Evolutionary conservation across 257 asterid species (phyloP).

Genomic region (Gentiana macrophylla): DNA sequence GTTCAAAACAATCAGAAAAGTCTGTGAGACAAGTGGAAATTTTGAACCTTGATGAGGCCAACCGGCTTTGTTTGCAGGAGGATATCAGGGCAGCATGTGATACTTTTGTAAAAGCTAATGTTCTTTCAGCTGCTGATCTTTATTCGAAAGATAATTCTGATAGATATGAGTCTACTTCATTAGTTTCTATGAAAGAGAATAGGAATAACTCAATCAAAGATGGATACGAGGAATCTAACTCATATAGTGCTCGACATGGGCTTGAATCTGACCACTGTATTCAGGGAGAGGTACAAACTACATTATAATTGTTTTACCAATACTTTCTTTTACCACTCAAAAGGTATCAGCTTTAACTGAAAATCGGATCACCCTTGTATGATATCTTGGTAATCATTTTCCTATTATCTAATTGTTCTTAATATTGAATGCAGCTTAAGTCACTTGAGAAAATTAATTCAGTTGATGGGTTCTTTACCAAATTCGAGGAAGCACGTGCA

Average conservation of each 20-base stretch:
- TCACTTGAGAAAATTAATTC: conserved; percentile 18
- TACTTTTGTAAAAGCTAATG: conserved; percentile 25
- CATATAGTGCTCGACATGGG: too few relatives aligned
- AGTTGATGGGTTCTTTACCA: conserved; percentile 34
- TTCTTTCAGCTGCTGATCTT: conserved; percentile 22
- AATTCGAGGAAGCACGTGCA: conserved; percentile 45
- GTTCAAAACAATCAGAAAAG: conserved; percentile 5
- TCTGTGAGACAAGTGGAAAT: conserved; percentile 4
- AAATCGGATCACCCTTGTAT: too few relatives aligned
- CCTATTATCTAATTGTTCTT: not conserved
- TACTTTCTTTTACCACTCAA: too few relatives aligned
- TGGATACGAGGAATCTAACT: conserved; percentile 9
- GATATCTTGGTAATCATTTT: not conserved
- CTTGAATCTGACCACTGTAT: conserved; percentile 17
- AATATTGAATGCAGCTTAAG: conserved; percentile 23
- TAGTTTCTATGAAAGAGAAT: conserved; percentile 7
- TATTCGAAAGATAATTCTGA: conserved; percentile 11
- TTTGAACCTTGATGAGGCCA: conserved; percentile 9
- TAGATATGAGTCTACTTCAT: conserved; percentile 10
- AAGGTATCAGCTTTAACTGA: too few relatives aligned
- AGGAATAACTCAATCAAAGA: conserved; percentile 12
- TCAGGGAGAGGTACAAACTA: conserved; percentile 27
- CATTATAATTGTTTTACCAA: not conserved
- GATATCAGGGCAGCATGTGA: conserved; percentile 25
- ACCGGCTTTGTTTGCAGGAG: conserved; percentile 18